Conservation (phyloP, 768 basidiomycete species). For the Infundibulicybe gibba region DNA sequence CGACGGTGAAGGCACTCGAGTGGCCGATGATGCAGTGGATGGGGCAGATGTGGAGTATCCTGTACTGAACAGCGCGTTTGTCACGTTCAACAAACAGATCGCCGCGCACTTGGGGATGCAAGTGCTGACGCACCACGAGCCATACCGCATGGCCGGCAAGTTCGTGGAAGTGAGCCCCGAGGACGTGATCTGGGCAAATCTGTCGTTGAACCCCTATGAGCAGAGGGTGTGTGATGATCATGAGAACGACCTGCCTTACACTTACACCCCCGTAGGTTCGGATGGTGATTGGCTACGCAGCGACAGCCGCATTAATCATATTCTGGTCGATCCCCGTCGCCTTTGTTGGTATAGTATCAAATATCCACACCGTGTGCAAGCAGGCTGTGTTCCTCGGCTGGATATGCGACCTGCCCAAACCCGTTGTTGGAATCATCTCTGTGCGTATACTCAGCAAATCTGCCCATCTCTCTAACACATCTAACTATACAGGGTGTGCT, state of each 20-base stretch:
- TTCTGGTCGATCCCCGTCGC: conserved; percentile 88
- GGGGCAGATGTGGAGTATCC: conserved; percentile 36
- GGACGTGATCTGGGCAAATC: conserved; percentile 91
- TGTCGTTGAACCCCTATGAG: conserved; percentile 89
- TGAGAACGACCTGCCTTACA: neutral
- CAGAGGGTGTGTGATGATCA: conserved; percentile 38
- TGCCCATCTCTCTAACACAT: neutral
- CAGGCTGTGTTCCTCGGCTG: conserved; percentile 74
- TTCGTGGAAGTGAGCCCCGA: conserved; percentile 81
- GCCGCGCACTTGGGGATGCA: conserved; percentile 87
- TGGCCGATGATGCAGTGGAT: conserved; percentile 3
- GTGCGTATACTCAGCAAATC: conserved; percentile 15
- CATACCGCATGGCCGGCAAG: conserved; percentile 74
- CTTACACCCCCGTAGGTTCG: conserved; percentile 34
- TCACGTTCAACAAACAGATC: conserved; percentile 91
- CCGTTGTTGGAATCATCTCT: conserved; percentile 75
- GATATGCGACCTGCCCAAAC: conserved; percentile 67
- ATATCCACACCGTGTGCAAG: conserved; percentile 65
- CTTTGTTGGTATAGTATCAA: conserved; percentile 85
- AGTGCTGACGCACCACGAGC: conserved; percentile 72
- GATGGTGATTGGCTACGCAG: conserved; percentile 61
- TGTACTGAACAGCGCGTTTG: conserved; percentile 70
- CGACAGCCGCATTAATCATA: conserved; percentile 78
- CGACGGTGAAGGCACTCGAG: conserved; percentile 21
- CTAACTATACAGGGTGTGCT: conserved; percentile 61